Conservation (phyloP, 371 early-diverging fungal species). For the Apophysomyces ossiformis region DNA sequence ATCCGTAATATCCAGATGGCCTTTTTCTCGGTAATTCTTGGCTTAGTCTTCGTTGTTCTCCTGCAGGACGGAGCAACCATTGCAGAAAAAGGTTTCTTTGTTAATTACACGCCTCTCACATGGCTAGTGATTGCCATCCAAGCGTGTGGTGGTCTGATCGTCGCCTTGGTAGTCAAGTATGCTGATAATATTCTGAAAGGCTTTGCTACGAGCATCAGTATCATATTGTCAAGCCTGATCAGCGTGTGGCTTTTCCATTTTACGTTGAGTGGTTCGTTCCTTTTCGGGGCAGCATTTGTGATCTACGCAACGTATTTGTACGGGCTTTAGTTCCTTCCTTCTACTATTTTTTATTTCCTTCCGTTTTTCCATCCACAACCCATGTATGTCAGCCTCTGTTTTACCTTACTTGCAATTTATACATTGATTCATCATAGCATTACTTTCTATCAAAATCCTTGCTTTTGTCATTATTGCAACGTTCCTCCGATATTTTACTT, state of each 20-base stretch:
- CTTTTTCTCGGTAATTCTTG: conserved; percentile 72
- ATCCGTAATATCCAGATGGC: conserved; percentile 90
- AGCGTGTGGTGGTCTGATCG: conserved; percentile 92
- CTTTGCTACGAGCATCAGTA: conserved; percentile 94
- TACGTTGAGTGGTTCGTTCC: conserved; percentile 68
- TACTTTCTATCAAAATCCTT: not conserved
- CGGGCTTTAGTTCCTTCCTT: conserved; percentile 42
- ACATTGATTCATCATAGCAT: conserved; percentile 8
- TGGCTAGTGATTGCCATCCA: conserved; percentile 83
- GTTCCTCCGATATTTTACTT: no score
- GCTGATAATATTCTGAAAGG: conserved; percentile 98
- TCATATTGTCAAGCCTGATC: conserved; percentile 82
- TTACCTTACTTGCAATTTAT: not conserved
- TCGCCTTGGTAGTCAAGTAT: conserved; percentile 94
- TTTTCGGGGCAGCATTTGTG: conserved; percentile 79
- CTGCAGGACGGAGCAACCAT: conserved; percentile 81
- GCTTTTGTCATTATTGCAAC: not conserved
- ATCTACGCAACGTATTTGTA: conserved; percentile 83
- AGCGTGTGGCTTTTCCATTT: conserved; percentile 82
- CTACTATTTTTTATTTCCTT: not conserved
- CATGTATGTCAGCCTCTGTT: not conserved
- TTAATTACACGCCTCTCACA: conserved; percentile 82
- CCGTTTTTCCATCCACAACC: not conserved
- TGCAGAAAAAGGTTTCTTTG: conserved; percentile 82
- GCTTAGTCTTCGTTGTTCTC: conserved; percentile 66